Base-by-base conservation (phyloP, 2,329 filamentous ascomycete species). In the Beauveria sp. region DNA sequence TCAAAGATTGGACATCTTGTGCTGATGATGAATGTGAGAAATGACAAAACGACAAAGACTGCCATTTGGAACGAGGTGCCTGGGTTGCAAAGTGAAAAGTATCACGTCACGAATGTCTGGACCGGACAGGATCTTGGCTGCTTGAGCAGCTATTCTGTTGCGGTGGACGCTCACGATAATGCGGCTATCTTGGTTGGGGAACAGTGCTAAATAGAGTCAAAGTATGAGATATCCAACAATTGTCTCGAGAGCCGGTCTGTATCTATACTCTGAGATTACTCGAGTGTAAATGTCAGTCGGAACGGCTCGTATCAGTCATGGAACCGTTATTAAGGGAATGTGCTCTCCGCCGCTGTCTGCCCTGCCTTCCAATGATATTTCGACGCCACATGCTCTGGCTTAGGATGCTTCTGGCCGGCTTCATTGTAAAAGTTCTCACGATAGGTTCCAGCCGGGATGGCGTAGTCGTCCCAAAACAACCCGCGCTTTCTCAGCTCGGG, bases 401-500 rank as follows among this genome's bases (percentile, higher is more conserved):
- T 68, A 0, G 75, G 75, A 22, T 60, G 12, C 14, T 38, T 60
- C 24, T 53, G 58, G 38, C 49, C 58, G n/a, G 58, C 38, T 14
- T 38, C 40, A 8, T 16, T 14, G 28, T 60, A 60, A 26, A 60
- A 52, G 49, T 60, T 60, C 6, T 60, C 40, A 8, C 28, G 67
- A 46, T 77, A 78, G 0, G 76, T 78, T 1, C 75, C 77, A 0
- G 73, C 70, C 1, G 75, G 72, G 0, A 77, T 73, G 1, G 69
- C 72, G 50, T 80, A 81, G 38, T 76, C 75, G 18, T 78, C 75
- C 76, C 78, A 84, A 66, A 86, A 84, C 6, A 86, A 66, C 0
- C 85, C 85, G 18, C 87, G 75, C 22, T 73, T 72, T 51, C 77
- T 78, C 38, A 90, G 72, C 65, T 88, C 87, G 0, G 87, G 86